Evolutionary conservation across 2,329 filamentous ascomycete species (phyloP), one percentile per base, ranked within the genome.

Genomic region (Fusarium zealandicum): DNA sequence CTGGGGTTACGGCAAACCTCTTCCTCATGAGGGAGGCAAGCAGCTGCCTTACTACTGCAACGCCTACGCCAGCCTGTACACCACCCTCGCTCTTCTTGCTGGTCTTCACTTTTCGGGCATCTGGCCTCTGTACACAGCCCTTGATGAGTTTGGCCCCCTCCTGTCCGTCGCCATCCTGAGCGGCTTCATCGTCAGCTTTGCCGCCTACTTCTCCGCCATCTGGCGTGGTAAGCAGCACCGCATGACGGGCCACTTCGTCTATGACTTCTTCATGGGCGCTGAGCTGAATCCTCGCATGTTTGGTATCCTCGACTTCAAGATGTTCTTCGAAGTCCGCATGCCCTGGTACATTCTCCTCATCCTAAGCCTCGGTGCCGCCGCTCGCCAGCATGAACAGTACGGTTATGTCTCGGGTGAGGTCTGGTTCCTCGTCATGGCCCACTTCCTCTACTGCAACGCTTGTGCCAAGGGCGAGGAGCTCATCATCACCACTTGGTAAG

Each of bases 1-100:
- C 58, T 93, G 87, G 77, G 86, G 87, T 54, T 90, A 92, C 70
- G 95, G 95, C 65, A 96, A 96, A 78, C 89, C 93, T 40, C 84
- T 99, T 38, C 84, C 88, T 17, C 90, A 96, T 70, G 82, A 88
- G 68, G 87, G 87, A 54, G 91, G 91, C 69, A 90, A 93, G 81
- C 90, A 96, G 78, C 83, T 99, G 54, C 82, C 83, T 59, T 99
- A 99, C 81, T 97, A 93, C 79, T 99, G 95, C 83, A 96, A 92
- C 37, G 95, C 87, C 57, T 88, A 93, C 67, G 84, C 81, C 76
- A 93, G 90, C 56, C 92, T 96, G 74, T 99, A 96, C 78, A 83
- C 87, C 37, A 98, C 91, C 63, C 90, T 97, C 64, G 79, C 81
- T 9, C 75, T 92, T 30, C 86, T 88, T 32, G 78, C 83, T n/a